Percentiles rank a stretch among this genome's conserved stretches.
phyloP scores from a whole-genome alignment of 139 green algal genomes.

The Closterium sp. region DNA sequence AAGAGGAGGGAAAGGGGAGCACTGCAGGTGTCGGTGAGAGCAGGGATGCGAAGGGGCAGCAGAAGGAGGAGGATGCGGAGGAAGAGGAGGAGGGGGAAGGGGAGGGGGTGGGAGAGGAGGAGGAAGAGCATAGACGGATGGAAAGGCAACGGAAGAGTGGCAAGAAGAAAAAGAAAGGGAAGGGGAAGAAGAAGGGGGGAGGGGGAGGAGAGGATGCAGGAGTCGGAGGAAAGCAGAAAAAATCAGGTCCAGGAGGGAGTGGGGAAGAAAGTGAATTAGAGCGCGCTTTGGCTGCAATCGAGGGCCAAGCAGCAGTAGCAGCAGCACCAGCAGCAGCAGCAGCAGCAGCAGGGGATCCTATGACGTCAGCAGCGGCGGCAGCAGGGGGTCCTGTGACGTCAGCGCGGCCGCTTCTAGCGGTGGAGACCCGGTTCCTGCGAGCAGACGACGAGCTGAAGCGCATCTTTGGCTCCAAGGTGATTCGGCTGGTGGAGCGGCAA shows the following conservation, averaged over 20 bases:
- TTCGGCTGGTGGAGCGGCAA: conserved; percentile 62
- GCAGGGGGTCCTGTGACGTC: not conserved
- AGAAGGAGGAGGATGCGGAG: not conserved
- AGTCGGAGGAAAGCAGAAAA: conserved; percentile 12
- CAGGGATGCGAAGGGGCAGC: not conserved
- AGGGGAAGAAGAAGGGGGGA: conserved; percentile 32
- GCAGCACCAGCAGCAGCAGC: not conserved
- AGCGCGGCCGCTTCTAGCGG: conserved; percentile 62
- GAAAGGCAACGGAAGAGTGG: conserved; percentile 16
- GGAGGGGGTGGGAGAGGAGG: not conserved
- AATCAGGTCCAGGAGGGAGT: not conserved
- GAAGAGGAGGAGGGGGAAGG: not conserved
- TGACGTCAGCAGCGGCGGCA: conserved; percentile 11
- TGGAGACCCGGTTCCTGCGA: conserved; percentile 62
- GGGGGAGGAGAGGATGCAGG: conserved; percentile 11
- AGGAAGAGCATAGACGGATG: not conserved
- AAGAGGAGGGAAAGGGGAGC: not conserved
- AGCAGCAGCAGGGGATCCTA: not conserved
- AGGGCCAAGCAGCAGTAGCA: not conserved
- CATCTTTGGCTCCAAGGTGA: conserved; percentile 77
- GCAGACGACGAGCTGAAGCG: conserved; percentile 76
- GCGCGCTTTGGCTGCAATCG: not conserved
- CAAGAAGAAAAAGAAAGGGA: conserved; percentile 51
- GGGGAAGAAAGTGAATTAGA: not conserved
- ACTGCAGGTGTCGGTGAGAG: not conserved